Evolutionary conservation across 768 basidiomycete genomes (phyloP), one percentile per base, ranked within the genome.

Genomic region (Panus rudis): DNA sequence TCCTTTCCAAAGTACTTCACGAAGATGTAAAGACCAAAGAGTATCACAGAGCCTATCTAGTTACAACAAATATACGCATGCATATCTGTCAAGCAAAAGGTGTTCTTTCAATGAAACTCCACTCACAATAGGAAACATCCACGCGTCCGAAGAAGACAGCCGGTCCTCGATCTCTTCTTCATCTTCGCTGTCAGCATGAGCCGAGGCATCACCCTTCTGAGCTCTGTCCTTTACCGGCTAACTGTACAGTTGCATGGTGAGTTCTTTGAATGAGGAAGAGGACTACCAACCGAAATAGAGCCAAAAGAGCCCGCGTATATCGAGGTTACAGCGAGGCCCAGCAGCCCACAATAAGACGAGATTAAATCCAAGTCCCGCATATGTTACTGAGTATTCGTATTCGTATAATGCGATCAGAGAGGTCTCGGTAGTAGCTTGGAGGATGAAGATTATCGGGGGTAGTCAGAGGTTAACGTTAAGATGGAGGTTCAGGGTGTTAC

Each of bases 1-100:
- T 79, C 78, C 52, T 75, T 78, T 24, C 89, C 88, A 41, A 85
- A 63, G 58, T 81, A 90, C 54, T 78, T 83, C 43, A 94, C 71
- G 21, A 85, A 60, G 42, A 74, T 48, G 54, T 84, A 92, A 48
- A 92, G 59, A 4, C 80, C 76, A 50, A 87, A 65, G 23, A 94
- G 67, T 24, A 72, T 73, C 5, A 68, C 69, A 1, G 87, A 89
- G 4, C 86, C 90, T 46, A 84, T 63, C 84, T 87, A 32, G 12
- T 16, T 8, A 7, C 8, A 35, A 35, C n/a, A n/a, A 35, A 6
- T 20, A 35, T 35, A 35, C 10, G 10, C 28, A 30, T 10, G 10
- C 33, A 20, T 35, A 10, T 33, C 35, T 34, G 33, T 35, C 33
- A 35, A 14, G 16, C 33, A 20, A 35, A 20, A n/a, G n/a, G n/a